phyloP scores from a whole-genome alignment of 352 stramenopile genomes.

The Phytophthora pinifolia region DNA sequence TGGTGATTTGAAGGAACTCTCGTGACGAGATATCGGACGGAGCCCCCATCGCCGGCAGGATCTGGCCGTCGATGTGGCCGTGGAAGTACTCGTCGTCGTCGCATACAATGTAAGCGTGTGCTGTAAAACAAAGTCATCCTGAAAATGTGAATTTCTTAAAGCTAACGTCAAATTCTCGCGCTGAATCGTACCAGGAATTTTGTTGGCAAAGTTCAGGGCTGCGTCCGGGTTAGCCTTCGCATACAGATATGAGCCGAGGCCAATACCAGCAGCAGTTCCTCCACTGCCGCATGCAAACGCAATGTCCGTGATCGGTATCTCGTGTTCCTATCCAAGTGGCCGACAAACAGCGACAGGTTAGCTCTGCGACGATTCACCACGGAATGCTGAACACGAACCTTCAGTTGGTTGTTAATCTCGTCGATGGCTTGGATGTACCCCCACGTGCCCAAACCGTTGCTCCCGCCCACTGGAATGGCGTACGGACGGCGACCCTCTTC shows the following conservation, averaged over 20 bases:
- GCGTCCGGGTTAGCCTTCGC: constrained; percentile 31
- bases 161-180: too few relatives aligned
- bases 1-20: constrained; percentile 79
- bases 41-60: constrained; percentile 72
- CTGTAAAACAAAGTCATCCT: constrained; percentile 14
- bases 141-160: background rate
- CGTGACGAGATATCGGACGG: constrained; percentile 48
- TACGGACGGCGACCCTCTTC: constrained; percentile 67
- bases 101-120: constrained; percentile 86
- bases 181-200: constrained; percentile 32
- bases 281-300: constrained; percentile 85
- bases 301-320: constrained; percentile 72
- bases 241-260: constrained; percentile 71
- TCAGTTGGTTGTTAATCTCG: constrained; percentile 82
- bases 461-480: constrained; percentile 86
- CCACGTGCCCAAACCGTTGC: constrained; percentile 92
- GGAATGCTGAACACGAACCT: constrained; percentile 27
- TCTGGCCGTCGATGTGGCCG: constrained; percentile 73
- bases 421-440: constrained; percentile 93
- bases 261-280: constrained; percentile 76
- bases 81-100: constrained; percentile 87
- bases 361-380: too few relatives aligned
- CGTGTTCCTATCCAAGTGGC: constrained; percentile 29
- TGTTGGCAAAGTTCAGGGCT: constrained; percentile 43
- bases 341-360: too few relatives aligned